Conservation (phyloP, 2,329 filamentous ascomycete genomes). For the Colletotrichum sp. region DNA sequence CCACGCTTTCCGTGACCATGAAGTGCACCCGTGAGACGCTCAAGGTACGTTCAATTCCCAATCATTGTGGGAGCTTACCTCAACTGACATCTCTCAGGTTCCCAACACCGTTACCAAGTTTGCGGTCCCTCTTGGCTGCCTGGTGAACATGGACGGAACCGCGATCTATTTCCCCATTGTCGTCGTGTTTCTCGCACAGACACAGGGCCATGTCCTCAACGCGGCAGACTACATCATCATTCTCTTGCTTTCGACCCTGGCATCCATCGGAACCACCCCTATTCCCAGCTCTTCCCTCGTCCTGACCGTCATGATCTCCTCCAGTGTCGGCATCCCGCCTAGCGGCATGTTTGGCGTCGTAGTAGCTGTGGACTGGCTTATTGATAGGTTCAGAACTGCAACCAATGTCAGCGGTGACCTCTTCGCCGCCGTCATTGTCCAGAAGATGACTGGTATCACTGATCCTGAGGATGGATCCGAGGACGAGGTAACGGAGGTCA, state of each 20-base stretch:
- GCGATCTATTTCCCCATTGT: conserved; percentile 61
- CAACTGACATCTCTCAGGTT: conserved; percentile 22
- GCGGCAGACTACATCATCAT: conserved; percentile 54
- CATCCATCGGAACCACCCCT: conserved; percentile 58
- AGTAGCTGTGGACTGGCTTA: conserved; percentile 59
- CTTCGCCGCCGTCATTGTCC: conserved; percentile 45
- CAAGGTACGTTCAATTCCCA: background rate
- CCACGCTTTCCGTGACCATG: conserved; percentile 56
- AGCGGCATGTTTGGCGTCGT: conserved; percentile 52
- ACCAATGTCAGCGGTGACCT: conserved; percentile 57
- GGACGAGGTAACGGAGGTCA: background rate
- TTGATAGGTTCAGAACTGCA: conserved; percentile 60
- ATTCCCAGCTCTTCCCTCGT: conserved; percentile 58
- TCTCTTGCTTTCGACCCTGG: conserved; percentile 51
- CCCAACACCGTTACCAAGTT: conserved; percentile 52
- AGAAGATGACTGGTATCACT: conserved; percentile 42
- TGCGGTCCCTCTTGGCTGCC: conserved; percentile 49
- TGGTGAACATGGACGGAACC: conserved; percentile 60
- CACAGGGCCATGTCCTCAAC: conserved; percentile 49
- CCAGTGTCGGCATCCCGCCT: conserved; percentile 46
- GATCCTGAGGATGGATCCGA: conserved; percentile 24
- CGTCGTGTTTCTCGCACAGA: conserved; percentile 57
- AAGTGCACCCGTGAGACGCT: conserved; percentile 41
- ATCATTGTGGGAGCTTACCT: background rate
- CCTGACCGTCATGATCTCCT: conserved; percentile 56